Conservation (phyloP, 73 alveolate genomes). For the Loxodes magnus region DNA sequence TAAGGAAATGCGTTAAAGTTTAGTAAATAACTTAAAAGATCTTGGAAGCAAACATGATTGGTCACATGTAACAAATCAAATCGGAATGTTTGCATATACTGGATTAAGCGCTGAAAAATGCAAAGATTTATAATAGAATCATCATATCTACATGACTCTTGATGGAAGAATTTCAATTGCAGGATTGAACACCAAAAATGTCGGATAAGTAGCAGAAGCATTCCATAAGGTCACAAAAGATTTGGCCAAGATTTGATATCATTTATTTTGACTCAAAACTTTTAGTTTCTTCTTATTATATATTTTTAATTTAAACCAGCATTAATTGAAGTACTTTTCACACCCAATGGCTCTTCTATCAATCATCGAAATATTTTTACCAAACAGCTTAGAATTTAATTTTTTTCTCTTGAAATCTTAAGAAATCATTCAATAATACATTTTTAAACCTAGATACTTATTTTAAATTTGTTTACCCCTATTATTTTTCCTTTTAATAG, state of each 20-base stretch:
- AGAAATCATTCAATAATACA: too few species aligned
- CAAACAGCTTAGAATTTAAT: too few species aligned
- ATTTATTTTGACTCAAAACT: too few species aligned
- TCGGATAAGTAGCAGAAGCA: slow-evolving; percentile 65
- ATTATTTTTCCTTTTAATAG: too few species aligned
- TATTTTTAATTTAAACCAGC: too few species aligned
- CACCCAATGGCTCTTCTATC: too few species aligned
- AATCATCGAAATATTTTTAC: too few species aligned
- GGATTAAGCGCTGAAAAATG: slow-evolving; percentile 47
- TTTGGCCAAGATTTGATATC: background rate
- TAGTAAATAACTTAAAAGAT: slow-evolving; percentile 27
- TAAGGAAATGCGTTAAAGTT: slow-evolving; percentile 40
- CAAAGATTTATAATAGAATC: slow-evolving; percentile 32
- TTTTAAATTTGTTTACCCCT: too few species aligned
- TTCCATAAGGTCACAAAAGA: slow-evolving; percentile 59
- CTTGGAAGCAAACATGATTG: slow-evolving; percentile 41
- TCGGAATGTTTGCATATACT: slow-evolving; percentile 75
- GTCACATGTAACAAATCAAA: slow-evolving; percentile 40
- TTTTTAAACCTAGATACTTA: too few species aligned
- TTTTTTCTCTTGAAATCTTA: too few species aligned
- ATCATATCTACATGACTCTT: slow-evolving; percentile 35
- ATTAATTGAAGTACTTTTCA: too few species aligned
- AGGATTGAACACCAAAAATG: slow-evolving; percentile 51
- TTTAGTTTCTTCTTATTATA: too few species aligned
- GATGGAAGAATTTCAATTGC: slow-evolving; percentile 56